Conservation (phyloP, 371 early-diverging fungal species). For the Mucor lusitanicus region DNA sequence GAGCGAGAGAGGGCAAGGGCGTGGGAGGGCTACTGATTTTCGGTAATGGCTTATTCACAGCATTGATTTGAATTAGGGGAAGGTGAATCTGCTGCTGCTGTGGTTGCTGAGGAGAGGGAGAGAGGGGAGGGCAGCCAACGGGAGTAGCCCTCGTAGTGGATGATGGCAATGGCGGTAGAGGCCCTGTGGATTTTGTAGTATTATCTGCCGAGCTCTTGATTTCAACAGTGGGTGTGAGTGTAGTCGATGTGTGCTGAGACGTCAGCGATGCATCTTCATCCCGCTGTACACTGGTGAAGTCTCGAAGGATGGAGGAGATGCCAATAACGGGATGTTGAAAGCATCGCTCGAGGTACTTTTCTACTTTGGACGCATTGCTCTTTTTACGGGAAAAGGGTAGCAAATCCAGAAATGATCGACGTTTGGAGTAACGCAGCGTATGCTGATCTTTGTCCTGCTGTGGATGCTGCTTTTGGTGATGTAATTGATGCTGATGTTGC, state of each 20-base stretch:
- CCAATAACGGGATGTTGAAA: constrained; percentile 43
- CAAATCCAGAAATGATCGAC: constrained; percentile 31
- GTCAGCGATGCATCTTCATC: constrained; percentile 35
- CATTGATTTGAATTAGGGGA: not conserved
- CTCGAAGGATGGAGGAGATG: constrained; percentile 42
- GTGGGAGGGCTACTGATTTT: not conserved
- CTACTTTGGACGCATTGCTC: constrained; percentile 46
- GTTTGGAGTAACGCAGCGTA: constrained; percentile 21
- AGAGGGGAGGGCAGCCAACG: not conserved
- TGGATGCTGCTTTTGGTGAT: not conserved
- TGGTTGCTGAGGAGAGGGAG: no score
- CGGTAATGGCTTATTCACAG: not conserved
- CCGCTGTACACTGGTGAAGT: constrained; percentile 49
- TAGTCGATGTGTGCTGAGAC: constrained; percentile 14
- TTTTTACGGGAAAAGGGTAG: constrained; percentile 28
- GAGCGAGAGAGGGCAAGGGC: not conserved
- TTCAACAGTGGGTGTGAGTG: constrained; percentile 7
- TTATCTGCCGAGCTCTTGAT: not conserved
- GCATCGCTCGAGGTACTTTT: constrained; percentile 46
- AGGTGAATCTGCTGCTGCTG: not conserved
- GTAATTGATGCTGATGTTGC: not conserved
- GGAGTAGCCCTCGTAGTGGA: not conserved
- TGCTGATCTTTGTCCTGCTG: not conserved
- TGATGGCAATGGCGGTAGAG: constrained; percentile 1
- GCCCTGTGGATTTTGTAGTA: not conserved